phyloP scores from a whole-genome alignment of 495 filamentous ascomycete species.

The Penicillium salamii region DNA sequence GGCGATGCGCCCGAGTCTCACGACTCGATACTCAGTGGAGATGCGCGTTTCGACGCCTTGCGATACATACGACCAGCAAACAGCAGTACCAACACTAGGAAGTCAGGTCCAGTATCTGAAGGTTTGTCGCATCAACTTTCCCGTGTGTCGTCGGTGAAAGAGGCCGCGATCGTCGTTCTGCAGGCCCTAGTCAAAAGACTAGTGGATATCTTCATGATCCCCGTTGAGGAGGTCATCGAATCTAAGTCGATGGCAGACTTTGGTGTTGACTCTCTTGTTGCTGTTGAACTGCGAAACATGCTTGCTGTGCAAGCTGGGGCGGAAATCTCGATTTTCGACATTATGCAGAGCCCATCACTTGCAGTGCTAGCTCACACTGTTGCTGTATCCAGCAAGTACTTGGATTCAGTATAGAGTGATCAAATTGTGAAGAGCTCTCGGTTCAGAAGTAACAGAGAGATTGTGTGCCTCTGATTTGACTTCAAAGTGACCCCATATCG shows the following conservation, averaged over 20 bases:
- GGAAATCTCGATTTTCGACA: constrained; percentile 41
- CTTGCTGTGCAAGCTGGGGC: constrained; percentile 28
- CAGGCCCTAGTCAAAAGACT: constrained; percentile 10
- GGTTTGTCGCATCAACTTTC: background rate
- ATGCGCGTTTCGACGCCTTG: background rate
- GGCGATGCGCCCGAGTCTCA: background rate
- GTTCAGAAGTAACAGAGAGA: too few relatives aligned
- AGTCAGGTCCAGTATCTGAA: background rate
- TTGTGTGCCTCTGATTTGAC: too few relatives aligned
- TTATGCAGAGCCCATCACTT: constrained; percentile 37
- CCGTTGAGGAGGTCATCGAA: constrained; percentile 15
- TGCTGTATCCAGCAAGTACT: background rate
- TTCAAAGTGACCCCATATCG: too few relatives aligned
- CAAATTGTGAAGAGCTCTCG: too few relatives aligned
- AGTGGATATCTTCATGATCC: constrained; percentile 14
- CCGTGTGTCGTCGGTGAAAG: background rate
- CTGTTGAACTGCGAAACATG: constrained; percentile 33
- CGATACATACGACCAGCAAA: background rate
- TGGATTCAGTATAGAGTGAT: too few relatives aligned
- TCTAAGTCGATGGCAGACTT: constrained; percentile 15
- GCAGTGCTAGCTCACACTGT: constrained; percentile 16
- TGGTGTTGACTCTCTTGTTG: constrained; percentile 36
- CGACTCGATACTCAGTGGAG: background rate
- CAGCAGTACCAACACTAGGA: background rate
- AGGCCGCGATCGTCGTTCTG: background rate